Base-by-base conservation (phyloP, 768 basidiomycete genomes). In the Rhodocollybia butyracea region DNA sequence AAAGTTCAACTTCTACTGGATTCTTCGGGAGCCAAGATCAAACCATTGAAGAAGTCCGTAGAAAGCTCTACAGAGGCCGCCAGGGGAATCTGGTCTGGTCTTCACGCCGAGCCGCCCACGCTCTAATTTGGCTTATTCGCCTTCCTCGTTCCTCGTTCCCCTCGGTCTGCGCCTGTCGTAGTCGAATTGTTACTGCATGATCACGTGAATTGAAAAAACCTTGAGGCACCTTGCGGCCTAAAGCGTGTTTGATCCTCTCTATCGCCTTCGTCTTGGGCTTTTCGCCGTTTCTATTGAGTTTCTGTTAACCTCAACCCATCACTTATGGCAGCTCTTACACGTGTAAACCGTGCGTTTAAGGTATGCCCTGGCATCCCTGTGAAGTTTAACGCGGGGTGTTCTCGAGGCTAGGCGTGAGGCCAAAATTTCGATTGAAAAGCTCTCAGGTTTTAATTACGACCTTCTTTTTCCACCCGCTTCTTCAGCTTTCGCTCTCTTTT, bases 71-170 rank as follows among this genome's bases (percentile, higher is more conserved):
- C 87, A 47, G 89, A 91, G 72, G 80, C 90, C 17, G 78, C 89
- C 10, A 84, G 93, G 67, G 93, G 93, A 51, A 90, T 94, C 60
- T 94, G 91, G 92, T 89, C 87, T 66, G 91, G 92, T 19, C 71
- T 94, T 59, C 93, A 95, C 62, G 88, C 88, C 60, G 82, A 85
- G 63, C 81, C 85, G 54, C 85, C 88, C 17, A 53, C 62, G 11
- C 71, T 81, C 57, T 82, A 67, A 70, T 60, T 58, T 47, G 31
- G 42, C 51, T 53, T 43, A 38, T 51, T 51, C 50, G 36, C 47
- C 56, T 32, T 63, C 54, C 59, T 41, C 57, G 39, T 46, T 54
- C 46, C 46, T 55, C 45, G 58, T 55, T 47, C 38, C 31, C 59
- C 59, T 60, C 55, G 53, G 54, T 55, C 45, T 41, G 40, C 30